Percentiles rank a stretch among this genome's conserved stretches.
Conservation (phyloP, 495 filamentous ascomycete genomes). For the Tuber brumale region DNA sequence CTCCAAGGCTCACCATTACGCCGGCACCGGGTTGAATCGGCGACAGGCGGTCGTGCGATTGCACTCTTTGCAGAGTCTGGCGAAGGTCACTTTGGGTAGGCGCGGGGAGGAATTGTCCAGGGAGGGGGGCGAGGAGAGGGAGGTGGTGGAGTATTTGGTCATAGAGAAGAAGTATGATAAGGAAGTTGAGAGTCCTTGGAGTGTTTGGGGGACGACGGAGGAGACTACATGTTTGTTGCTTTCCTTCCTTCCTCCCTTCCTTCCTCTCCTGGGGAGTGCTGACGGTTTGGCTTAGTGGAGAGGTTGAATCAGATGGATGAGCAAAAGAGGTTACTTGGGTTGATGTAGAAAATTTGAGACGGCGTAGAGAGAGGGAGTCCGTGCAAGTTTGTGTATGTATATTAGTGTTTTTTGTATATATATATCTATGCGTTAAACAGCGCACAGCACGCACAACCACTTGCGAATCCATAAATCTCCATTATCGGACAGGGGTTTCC, state of each 20-base stretch:
- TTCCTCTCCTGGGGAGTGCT: not conserved
- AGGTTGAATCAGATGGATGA: constrained; percentile 8
- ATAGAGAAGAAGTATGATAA: constrained; percentile 54
- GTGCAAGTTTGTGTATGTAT: not conserved
- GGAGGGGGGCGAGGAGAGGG: constrained; percentile 54
- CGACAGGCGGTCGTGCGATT: constrained; percentile 71
- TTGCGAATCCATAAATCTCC: not conserved
- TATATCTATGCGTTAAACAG: not conserved
- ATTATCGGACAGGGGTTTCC: not conserved
- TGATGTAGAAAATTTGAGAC: not conserved
- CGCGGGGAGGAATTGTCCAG: constrained; percentile 40
- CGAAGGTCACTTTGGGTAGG: constrained; percentile 42
- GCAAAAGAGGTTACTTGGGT: not conserved
- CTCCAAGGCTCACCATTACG: constrained; percentile 44
- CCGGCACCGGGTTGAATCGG: constrained; percentile 46
- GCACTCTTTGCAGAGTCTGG: constrained; percentile 57
- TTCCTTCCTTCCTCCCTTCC: not conserved
- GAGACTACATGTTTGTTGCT: constrained; percentile 50
- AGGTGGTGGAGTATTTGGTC: constrained; percentile 71
- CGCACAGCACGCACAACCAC: not conserved
- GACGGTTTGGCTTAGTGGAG: constrained; percentile 20
- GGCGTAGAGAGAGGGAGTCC: not conserved
- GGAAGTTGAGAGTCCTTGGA: constrained; percentile 60
- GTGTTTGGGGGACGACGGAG: constrained; percentile 63
- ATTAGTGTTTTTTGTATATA: not conserved